Evolutionary conservation across 2,329 filamentous ascomycete species (phyloP), one percentile per base, ranked within the genome.

Genomic region (Colletotrichum sp.): DNA sequence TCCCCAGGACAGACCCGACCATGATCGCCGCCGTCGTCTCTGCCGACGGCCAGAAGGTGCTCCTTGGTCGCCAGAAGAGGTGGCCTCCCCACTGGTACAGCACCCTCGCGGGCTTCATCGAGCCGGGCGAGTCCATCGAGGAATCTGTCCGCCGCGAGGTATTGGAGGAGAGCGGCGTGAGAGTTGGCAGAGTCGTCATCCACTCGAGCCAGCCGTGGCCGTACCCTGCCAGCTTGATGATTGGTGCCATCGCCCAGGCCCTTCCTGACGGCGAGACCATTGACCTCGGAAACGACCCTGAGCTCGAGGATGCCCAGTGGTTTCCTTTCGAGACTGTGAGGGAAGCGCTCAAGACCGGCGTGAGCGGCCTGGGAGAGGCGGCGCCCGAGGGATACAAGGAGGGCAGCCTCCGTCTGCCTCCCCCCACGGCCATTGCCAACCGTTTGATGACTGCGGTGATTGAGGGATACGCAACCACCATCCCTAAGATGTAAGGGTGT

Each of bases 11-110:
- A 3, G 96, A 98, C 81, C 96, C 96, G 1, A 98, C 95, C 32
- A 96, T 99, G 83, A 99, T 99, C 85, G 96, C 98, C 86, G 96
- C 96, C 1, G 93, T 98, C 13, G 91, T 99, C 36, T 98, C 94
- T 69, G 89, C 93, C 67, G 95, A 98, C 80, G 94, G 94, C 66
- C 90, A 93, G 79, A 92, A 92, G 77, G 87, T 98, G 52, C 91
- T 99, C 9, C 93, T 99, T 1, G 97, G 97, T 49, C 93, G 97
- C 16, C 92, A 95, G 81, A 95, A 94, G 85, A 91, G 95, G 69
- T 99, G 93, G 90, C 97, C 97, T 1, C 89, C 91, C 2, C 83
- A 94, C 83, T 98, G 94, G 95, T 98, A 96, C 88, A 95, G 92
- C 80, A 98, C 96, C 0, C 92, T 99, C 13, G 95, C 95, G 4